Percentiles rank a stretch among this genome's conserved stretches.
phyloP scores from a whole-genome alignment of 192 early-diverging fungal species.

The Coemansia asiatica region DNA sequence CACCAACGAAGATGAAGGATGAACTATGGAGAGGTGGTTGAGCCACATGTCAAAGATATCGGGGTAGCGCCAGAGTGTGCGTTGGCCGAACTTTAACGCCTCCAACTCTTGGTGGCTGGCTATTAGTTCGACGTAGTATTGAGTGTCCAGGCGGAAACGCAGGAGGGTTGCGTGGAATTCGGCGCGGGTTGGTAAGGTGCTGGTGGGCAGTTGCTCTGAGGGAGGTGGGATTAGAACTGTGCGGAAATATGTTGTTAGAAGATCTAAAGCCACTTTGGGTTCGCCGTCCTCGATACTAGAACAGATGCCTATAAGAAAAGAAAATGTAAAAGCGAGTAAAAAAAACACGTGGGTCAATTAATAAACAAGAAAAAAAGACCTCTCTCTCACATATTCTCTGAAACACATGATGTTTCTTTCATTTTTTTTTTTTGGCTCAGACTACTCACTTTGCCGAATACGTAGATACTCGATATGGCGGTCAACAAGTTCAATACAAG shows the following conservation, averaged over 20 bases:
- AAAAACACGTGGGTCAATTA: constrained; percentile 4
- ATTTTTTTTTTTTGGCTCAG: too few species aligned
- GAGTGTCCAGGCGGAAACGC: constrained; percentile 50
- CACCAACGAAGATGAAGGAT: constrained; percentile 10
- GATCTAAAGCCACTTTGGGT: constrained; percentile 43
- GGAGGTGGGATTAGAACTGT: constrained; percentile 41
- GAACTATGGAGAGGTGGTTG: neutral
- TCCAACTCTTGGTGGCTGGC: constrained; percentile 37
- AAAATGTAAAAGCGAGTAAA: neutral
- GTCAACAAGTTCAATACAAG: constrained; percentile 38
- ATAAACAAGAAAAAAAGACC: neutral
- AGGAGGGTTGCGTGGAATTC: constrained; percentile 42
- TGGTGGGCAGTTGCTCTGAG: constrained; percentile 5
- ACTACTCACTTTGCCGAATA: constrained; percentile 50
- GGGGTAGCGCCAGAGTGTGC: constrained; percentile 40
- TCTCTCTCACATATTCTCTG: neutral
- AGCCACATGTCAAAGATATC: constrained; percentile 48
- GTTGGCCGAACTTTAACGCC: constrained; percentile 41
- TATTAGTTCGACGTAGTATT: constrained; percentile 48
- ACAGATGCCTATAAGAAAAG: constrained; percentile 32
- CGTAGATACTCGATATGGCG: constrained; percentile 50
- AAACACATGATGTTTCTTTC: constrained; percentile 2
- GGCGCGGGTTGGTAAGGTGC: constrained; percentile 21
- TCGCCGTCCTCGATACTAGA: constrained; percentile 44
- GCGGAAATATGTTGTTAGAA: constrained; percentile 45